Conservation (phyloP, 2,329 filamentous ascomycete species). For the Ophiosphaerella narmari region DNA sequence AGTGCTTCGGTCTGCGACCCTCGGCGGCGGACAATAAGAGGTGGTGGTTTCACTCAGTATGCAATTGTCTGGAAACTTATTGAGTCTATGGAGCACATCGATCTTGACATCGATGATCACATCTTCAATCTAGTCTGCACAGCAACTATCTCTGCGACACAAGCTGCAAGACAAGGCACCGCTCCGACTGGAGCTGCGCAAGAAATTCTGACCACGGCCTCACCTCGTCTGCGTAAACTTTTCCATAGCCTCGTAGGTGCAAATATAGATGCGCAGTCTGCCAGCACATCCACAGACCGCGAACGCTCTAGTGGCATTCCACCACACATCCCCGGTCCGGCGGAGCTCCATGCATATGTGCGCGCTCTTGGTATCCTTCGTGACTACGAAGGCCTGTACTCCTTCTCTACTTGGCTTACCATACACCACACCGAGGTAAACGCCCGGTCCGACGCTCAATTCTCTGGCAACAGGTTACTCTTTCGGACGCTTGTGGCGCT, state of each 20-base stretch:
- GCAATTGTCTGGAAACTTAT: conserved; percentile 28
- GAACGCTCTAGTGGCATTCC: conserved; percentile 25
- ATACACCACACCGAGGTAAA: conserved; percentile 32
- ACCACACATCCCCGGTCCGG: conserved; percentile 52
- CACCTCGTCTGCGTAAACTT: conserved; percentile 26
- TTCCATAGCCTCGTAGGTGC: conserved; percentile 34
- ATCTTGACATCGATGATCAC: conserved; percentile 42
- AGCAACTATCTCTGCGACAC: conserved; percentile 35
- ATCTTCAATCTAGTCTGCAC: conserved; percentile 41
- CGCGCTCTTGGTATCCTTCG: conserved; percentile 65
- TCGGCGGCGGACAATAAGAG: conserved; percentile 2
- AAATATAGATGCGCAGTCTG: conserved; percentile 14
- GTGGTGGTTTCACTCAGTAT: conserved; percentile 23
- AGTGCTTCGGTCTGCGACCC: background rate
- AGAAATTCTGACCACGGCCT: conserved; percentile 20
- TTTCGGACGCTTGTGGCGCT: conserved; percentile 47
- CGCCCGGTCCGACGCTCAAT: conserved; percentile 28
- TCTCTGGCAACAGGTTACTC: conserved; percentile 31
- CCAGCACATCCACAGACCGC: background rate
- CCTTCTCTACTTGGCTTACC: conserved; percentile 63
- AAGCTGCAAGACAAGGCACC: conserved; percentile 17
- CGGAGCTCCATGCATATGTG: conserved; percentile 64
- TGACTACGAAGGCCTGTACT: conserved; percentile 63
- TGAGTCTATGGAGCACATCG: conserved; percentile 29
- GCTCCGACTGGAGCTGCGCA: conserved; percentile 12